Conservation (phyloP, 1,139 yeast genomes). For the Taphrina communis region DNA sequence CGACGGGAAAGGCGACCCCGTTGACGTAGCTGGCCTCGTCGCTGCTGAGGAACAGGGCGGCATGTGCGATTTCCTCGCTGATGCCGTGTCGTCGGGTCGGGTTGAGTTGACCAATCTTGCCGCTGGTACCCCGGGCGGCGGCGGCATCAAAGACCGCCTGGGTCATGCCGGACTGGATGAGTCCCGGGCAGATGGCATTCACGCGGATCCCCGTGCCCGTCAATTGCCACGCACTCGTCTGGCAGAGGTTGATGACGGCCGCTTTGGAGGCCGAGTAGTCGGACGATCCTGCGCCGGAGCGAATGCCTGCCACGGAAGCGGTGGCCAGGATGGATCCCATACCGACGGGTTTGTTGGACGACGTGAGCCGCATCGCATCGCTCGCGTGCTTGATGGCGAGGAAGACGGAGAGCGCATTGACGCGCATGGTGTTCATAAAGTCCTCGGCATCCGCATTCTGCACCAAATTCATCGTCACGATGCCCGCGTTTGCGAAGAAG, state of each 20-base stretch:
- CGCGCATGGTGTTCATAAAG: constrained; percentile 43
- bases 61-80: constrained; percentile 43
- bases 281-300: constrained; percentile 44
- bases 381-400: constrained; percentile 43
- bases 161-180: constrained; percentile 45
- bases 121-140: constrained; percentile 38
- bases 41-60: constrained; percentile 42
- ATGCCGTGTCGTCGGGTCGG: constrained; percentile 43
- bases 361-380: constrained; percentile 41
- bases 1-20: constrained; percentile 42
- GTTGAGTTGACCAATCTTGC: constrained; percentile 43
- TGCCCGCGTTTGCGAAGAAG: constrained; percentile 44
- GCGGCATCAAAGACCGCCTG: constrained; percentile 38
- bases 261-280: constrained; percentile 46
- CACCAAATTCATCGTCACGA: constrained; percentile 35
- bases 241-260: constrained; percentile 45
- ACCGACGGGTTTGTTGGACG: constrained; percentile 33
- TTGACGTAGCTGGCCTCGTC: constrained; percentile 43
- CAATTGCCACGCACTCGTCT: constrained; percentile 46
- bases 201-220: constrained; percentile 44
- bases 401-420: constrained; percentile 42
- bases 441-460: constrained; percentile 37
- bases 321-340: constrained; percentile 46
- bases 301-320: constrained; percentile 45
- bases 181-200: constrained; percentile 46